These are phyloP conservation scores for Turritis glabra DNA, from an alignment of 345 rosid species.

Conservation along the genomic window DNA sequence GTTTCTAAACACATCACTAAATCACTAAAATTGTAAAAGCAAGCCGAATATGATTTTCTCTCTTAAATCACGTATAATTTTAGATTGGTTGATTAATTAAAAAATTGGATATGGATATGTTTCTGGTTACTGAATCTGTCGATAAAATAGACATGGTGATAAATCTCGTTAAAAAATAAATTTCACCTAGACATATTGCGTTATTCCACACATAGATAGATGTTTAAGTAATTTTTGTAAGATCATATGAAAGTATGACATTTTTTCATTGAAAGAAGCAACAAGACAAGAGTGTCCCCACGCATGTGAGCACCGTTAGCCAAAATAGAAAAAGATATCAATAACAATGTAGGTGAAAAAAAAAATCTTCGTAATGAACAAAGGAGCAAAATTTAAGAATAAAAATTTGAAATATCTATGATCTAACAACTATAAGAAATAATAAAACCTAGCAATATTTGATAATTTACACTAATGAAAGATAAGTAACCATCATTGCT, in stretches of 20 bases:
- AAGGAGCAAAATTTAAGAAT: neutral
- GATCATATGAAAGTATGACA: neutral
- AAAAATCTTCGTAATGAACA: neutral
- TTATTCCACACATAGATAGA: neutral
- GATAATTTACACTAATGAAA: too few relatives aligned
- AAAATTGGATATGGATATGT: neutral
- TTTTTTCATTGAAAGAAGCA: constrained; percentile 15
- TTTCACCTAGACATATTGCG: neutral
- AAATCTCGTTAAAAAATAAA: neutral
- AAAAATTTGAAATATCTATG: too few relatives aligned
- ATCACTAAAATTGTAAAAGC: too few relatives aligned
- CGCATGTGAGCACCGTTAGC: constrained; percentile 35
- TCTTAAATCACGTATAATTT: too few relatives aligned
- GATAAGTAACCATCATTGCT: neutral
- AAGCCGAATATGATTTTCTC: too few relatives aligned
- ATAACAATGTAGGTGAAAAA: constrained; percentile 5
- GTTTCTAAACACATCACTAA: too few relatives aligned
- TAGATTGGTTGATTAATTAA: too few relatives aligned
- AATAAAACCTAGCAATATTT: too few relatives aligned
- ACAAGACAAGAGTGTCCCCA: constrained; percentile 26
- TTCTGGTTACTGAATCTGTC: neutral
- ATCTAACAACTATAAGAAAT: too few relatives aligned
- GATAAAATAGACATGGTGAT: neutral
- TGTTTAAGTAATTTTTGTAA: neutral
- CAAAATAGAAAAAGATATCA: neutral